Conservation (phyloP, 441 rosid species). For the Euphorbia celastroides region DNA sequence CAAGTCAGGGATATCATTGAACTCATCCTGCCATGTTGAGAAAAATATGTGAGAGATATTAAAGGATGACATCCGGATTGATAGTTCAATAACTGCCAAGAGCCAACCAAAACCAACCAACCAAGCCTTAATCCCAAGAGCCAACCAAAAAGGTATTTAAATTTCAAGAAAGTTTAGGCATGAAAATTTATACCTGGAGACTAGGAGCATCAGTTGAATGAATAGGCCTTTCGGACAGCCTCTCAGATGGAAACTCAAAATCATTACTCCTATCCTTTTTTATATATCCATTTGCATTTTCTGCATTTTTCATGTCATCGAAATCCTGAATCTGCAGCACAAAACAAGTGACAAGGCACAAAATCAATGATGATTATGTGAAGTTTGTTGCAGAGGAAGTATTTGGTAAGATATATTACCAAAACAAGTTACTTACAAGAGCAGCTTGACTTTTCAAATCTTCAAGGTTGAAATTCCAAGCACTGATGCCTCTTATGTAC, state of each 20-base stretch:
- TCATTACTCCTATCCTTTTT: slow-evolving; percentile 35
- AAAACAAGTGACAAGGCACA: slow-evolving; percentile 10
- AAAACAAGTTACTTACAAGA: slow-evolving; percentile 46
- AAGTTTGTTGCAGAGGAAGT: not conserved
- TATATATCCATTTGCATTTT: slow-evolving; percentile 37
- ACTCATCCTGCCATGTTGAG: slow-evolving; percentile 56
- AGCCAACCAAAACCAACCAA: no score
- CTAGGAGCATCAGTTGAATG: slow-evolving; percentile 44
- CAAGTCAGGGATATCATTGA: slow-evolving; percentile 61
- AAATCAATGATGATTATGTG: not conserved
- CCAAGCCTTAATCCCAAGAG: no score
- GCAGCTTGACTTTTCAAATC: slow-evolving; percentile 95
- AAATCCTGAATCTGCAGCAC: slow-evolving; percentile 62
- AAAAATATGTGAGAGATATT: slow-evolving; percentile 17
- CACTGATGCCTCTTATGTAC: slow-evolving; percentile 93
- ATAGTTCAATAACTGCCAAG: not conserved
- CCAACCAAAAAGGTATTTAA: no score
- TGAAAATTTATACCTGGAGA: slow-evolving; percentile 44
- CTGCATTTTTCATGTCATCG: slow-evolving; percentile 49
- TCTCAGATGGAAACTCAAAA: slow-evolving; percentile 32
- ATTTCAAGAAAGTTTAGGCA: slow-evolving; percentile 19
- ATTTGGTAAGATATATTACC: slow-evolving; percentile 12
- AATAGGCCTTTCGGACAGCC: slow-evolving; percentile 40
- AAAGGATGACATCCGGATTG: slow-evolving; percentile 11
- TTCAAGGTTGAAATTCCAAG: slow-evolving; percentile 98